Evolutionary conservation across 441 rosid genomes (phyloP), one percentile per base, ranked within the genome.

Genomic region (Corymbia calophylla): DNA sequence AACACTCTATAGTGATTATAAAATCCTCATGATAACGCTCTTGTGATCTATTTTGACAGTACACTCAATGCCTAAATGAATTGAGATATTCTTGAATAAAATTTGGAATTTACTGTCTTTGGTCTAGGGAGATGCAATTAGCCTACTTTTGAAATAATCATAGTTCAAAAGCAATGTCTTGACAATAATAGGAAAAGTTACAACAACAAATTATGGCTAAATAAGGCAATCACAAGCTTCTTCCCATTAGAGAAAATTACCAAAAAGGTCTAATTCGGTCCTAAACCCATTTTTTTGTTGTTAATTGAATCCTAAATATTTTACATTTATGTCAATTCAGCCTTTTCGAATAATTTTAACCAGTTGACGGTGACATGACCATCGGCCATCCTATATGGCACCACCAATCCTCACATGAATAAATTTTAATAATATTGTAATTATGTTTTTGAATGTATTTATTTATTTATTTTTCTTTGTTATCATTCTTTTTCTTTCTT

Each of bases 381-480:
- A 10, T 25, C 1, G 25, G 0, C 0, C 5, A 0, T 10, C 3
- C 0, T 25, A 58, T 25, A 0, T 4, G 10, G 0, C 10, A 9
- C 11, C 4, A 58, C 10, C 1, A 25, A 1, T 0, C 0, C 0
- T 1, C 0, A 25, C 25, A 1, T 58, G 0, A 1, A 58, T 58
- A 2, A 58, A 19, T 58, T 58, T 58, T 25, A 58, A 58, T 58
- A 58, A 58, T 25, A 58, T 56, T 1, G 21, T 4, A 23, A 23
- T 39, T 39, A 1, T 1, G 0, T 9, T 56, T 56, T 56, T 9
- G 0, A 23, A 58, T 58, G 23, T 23, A 9, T 23, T 58, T 23
- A 58, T 25, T 58, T 2, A 2, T 39, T 5, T 39, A 39, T 4
- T 39, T 39, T 39, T 39, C 44, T 39, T 5, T 39, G 4, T 39